Evolutionary conservation across 139 green algal genomes (phyloP).

Genomic region (Chlamydomonas incerta): DNA sequence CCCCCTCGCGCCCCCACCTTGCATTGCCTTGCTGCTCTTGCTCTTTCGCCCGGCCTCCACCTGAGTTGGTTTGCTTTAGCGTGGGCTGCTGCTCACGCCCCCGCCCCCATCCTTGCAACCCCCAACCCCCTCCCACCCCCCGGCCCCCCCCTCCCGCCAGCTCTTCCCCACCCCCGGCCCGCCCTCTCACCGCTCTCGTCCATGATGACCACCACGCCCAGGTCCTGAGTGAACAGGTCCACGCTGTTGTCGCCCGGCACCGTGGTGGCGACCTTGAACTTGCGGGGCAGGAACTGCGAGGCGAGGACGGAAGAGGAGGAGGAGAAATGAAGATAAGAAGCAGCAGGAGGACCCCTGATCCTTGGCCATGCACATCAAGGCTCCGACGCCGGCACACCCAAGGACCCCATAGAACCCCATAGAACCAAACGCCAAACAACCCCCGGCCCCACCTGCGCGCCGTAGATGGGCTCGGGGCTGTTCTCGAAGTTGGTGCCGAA

Average conservation of each 20-base stretch:
- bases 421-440: background rate
- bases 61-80: no score
- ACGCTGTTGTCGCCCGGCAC: slow-evolving; percentile 95
- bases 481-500: slow-evolving; percentile 97
- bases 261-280: slow-evolving; percentile 98
- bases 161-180: background rate
- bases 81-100: no score
- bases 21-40: no score
- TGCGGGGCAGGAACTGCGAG: slow-evolving; percentile 94
- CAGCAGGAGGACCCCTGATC: no score
- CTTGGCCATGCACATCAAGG: no score
- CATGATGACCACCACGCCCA: slow-evolving; percentile 90
- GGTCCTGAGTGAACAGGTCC: slow-evolving; percentile 98
- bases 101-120: background rate
- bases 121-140: no score
- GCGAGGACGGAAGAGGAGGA: background rate
- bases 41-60: no score
- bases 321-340: no score
- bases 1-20: no score
- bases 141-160: no score
- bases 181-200: slow-evolving; percentile 68
- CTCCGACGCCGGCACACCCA: no score
- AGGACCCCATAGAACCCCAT: no score
- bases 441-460: slow-evolving; percentile 41
- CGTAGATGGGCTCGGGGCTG: slow-evolving; percentile 98